A percentile compares a stretch with the other conserved stretches of the same genome.
Evolutionary conservation across 371 early-diverging fungal genomes (phyloP).

Genomic region (Apophysomyces elegans): DNA sequence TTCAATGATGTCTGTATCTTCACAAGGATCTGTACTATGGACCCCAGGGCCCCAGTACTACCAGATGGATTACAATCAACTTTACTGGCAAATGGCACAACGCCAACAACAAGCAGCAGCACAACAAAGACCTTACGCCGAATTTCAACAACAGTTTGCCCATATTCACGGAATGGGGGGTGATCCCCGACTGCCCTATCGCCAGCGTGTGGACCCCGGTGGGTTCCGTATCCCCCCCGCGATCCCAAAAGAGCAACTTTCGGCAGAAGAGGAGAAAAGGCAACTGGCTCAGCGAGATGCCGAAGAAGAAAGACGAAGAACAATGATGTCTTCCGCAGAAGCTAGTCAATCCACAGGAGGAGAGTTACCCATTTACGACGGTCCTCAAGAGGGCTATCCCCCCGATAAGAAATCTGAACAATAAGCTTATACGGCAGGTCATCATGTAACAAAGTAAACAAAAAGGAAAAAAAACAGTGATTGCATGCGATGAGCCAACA

Average conservation of each 20-base stretch:
- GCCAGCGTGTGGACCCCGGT: constrained; percentile 43
- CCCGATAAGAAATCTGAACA: constrained; percentile 3
- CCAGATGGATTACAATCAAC: constrained; percentile 39
- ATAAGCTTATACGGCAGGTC: not conserved
- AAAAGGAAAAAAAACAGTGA: not conserved
- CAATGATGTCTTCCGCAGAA: not conserved
- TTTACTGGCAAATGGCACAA: constrained; percentile 44
- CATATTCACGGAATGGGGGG: constrained; percentile 7
- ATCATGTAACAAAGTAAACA: constrained; percentile 7
- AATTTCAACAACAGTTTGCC: constrained; percentile 45
- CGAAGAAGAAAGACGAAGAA: constrained; percentile 1
- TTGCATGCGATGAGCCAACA: constrained; percentile 1
- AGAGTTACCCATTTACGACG: not conserved
- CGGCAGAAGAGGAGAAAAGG: constrained; percentile 31
- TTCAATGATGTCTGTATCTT: constrained; percentile 16
- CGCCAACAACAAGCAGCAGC: constrained; percentile 30
- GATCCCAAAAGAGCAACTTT: constrained; percentile 10
- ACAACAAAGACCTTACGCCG: constrained; percentile 41
- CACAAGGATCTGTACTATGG: constrained; percentile 13
- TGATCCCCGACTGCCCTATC: constrained; percentile 18
- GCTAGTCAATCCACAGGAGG: not conserved
- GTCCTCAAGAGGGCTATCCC: not conserved
- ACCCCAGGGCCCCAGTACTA: constrained; percentile 15
- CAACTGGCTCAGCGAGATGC: constrained; percentile 23
- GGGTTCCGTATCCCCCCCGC: constrained; percentile 45